Percentiles rank a stretch among this genome's conserved stretches.
Conservation (phyloP, 75 land plant species). For the Selaginella tamariscina region DNA sequence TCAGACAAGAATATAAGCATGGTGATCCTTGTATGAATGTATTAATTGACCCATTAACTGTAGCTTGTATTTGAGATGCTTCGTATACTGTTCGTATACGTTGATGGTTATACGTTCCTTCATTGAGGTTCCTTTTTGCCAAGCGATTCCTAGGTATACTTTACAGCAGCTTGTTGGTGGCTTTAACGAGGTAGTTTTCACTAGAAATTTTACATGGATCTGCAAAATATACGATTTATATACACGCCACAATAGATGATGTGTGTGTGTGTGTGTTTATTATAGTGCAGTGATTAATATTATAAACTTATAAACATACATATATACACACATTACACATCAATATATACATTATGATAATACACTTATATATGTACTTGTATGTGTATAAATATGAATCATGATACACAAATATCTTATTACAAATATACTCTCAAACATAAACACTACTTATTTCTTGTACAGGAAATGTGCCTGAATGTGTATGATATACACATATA, state of each 20-base stretch:
- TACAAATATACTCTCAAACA: not conserved
- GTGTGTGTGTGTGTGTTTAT: too few species aligned
- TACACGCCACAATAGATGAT: not conserved
- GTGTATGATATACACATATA: not conserved
- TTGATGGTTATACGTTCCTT: slow-evolving; percentile 57
- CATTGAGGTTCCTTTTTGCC: slow-evolving; percentile 65
- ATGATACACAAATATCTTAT: not conserved
- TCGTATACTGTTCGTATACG: slow-evolving; percentile 37
- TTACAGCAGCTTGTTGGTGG: slow-evolving; percentile 35
- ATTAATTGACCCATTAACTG: slow-evolving; percentile 34
- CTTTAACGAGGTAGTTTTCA: slow-evolving; percentile 33
- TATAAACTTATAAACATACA: not conserved
- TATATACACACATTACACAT: not conserved
- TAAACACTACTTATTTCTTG: not conserved
- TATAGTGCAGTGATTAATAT: too few species aligned
- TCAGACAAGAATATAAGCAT: not conserved
- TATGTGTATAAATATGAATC: not conserved
- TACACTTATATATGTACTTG: not conserved
- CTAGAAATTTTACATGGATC: slow-evolving; percentile 64
- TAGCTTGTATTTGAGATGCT: slow-evolving; percentile 43
- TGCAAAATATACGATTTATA: slow-evolving; percentile 22
- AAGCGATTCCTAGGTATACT: slow-evolving; percentile 54
- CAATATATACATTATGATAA: not conserved
- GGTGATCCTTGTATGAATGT: slow-evolving; percentile 12
- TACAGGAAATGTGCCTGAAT: not conserved